These are phyloP conservation scores for Penicillium cataractarum DNA, from an alignment of 495 filamentous ascomycete genomes.

Conservation along the genomic window DNA sequence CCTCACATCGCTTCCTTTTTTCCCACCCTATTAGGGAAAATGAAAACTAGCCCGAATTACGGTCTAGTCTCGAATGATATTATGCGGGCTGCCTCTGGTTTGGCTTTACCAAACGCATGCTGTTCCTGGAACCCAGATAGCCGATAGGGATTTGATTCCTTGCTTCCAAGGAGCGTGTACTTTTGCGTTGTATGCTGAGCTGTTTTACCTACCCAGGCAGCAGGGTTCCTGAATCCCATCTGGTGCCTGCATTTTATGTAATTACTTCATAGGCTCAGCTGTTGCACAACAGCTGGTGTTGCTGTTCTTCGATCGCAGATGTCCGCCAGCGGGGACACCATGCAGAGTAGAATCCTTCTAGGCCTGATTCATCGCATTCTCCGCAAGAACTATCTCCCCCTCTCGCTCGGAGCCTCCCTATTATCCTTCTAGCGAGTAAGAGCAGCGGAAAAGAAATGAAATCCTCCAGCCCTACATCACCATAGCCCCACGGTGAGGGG, in stretches of 20 bases:
- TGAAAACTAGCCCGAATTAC: not conserved
- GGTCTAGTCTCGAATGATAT: not conserved
- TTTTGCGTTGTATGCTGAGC: not conserved
- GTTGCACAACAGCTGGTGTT: slow-evolving; percentile 5
- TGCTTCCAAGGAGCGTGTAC: not conserved
- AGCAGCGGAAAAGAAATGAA: not conserved
- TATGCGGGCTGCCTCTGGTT: not conserved
- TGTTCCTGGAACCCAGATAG: not conserved
- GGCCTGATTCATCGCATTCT: not conserved
- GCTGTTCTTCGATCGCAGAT: not conserved
- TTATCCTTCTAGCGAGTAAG: not conserved
- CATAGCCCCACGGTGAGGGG: slow-evolving; percentile 7
- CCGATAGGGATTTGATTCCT: not conserved
- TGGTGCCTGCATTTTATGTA: not conserved
- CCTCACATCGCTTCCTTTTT: not conserved
- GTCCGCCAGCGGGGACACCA: slow-evolving; percentile 1
- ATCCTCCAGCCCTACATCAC: not conserved
- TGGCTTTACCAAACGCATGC: not conserved
- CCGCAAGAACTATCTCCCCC: not conserved
- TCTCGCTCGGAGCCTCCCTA: slow-evolving; percentile 1
- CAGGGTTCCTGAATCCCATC: not conserved
- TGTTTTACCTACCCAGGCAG: not conserved
- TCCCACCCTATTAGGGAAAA: slow-evolving; percentile 6
- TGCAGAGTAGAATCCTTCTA: slow-evolving; percentile 2
- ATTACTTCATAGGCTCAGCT: not conserved